Conservation (phyloP, 805 yeast species). For the Metschnikowia kofuensis region DNA sequence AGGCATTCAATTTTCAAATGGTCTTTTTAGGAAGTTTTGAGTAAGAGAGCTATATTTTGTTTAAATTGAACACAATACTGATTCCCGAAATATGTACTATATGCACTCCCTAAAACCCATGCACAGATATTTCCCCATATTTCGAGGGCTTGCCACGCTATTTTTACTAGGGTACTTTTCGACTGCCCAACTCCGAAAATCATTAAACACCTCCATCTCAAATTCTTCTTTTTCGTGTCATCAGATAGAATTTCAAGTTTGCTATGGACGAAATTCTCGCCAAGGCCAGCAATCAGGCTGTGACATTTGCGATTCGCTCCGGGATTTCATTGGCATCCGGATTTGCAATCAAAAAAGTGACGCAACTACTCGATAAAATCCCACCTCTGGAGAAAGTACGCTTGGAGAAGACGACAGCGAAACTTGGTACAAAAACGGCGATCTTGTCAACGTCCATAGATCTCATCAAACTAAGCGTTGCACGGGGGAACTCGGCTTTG, state of each 20-base stretch:
- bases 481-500: constrained; percentile 58
- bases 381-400: constrained; percentile 51
- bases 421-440: constrained; percentile 54
- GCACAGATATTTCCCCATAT: not conserved
- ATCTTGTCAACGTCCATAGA: constrained; percentile 68
- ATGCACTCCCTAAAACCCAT: not conserved
- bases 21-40: too few species aligned
- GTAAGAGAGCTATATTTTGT: too few species aligned
- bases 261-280: constrained; percentile 42
- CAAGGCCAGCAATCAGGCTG: constrained; percentile 72
- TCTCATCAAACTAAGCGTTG: constrained; percentile 57
- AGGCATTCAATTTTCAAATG: too few species aligned
- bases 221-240: too few species aligned
- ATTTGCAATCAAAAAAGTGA: constrained; percentile 65
- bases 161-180: too few species aligned
- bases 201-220: too few species aligned
- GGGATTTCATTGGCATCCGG: constrained; percentile 74
- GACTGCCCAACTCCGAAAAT: too few species aligned
- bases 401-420: constrained; percentile 41
- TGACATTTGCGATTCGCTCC: constrained; percentile 74
- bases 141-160: not conserved
- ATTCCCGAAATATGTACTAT: not conserved
- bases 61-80: too few species aligned
- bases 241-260: too few species aligned
- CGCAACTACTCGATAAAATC: constrained; percentile 49